Evolutionary conservation across 2,329 filamentous ascomycete genomes (phyloP), one percentile per base, ranked within the genome.

Genomic region (Orbilia oligospora): DNA sequence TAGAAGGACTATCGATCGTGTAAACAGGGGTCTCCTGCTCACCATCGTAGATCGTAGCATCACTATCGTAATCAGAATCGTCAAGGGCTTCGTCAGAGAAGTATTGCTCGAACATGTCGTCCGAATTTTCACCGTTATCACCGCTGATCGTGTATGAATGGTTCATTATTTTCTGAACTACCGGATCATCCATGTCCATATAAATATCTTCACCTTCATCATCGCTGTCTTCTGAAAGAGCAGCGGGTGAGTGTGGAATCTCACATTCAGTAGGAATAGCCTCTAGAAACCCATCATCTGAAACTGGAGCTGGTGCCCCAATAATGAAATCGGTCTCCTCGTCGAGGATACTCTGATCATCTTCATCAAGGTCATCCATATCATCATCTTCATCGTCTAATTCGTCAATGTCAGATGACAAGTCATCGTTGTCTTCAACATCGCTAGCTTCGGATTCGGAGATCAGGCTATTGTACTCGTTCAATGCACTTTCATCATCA

Each of bases 261-360:
- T 66, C 51, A 46, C 70, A 36, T 30, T 61, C 44, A 10, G n/a
- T 36, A 18, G 18, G 33, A 14, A 36, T 49, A 9, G 65, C 18
- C 5, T 38, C 65, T 14, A 64, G 10, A 22, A 75, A 58, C 3
- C 22, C 56, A 18, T 73, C 44, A 33, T 79, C 71, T 14, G 70
- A 73, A 27, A 44, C 30, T n/a, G 64, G 65, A 18, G 64, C 49
- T n/a, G 76, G 70, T 5, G 38, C 65, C 14, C 70, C 76, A 36
- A 66, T 79, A n/a, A 79, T 79, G 20, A 70, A 73, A 33, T 79
- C 76, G 4, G 76, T 79, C 64, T 79, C 76, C 51, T 79, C 76
- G 5, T 73, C 76, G 16, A 79, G 55, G 8, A 79, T 75, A 24
- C 70, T 73, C 20, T 79, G 67, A 20, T 73, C 76, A 20, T 78